These are phyloP conservation scores for Auxenochlorella protothecoides DNA, from an alignment of 139 green algal genomes.

Conservation along the genomic window DNA sequence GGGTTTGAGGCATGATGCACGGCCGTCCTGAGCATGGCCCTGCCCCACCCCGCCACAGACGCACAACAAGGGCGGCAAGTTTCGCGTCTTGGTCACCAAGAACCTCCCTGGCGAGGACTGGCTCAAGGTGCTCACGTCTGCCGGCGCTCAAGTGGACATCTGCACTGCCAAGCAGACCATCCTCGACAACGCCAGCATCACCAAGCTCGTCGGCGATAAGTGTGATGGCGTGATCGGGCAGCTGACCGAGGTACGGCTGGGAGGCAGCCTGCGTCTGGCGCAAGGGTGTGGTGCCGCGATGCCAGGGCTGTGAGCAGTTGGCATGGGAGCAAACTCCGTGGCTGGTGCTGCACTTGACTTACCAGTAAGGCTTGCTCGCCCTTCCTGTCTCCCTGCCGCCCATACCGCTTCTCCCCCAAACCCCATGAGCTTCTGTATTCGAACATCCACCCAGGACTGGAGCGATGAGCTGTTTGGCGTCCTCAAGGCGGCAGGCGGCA, in stretches of 20 bases:
- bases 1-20: too few relatives aligned
- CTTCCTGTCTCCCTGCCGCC: too few relatives aligned
- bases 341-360: too few relatives aligned
- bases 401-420: too few relatives aligned
- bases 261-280: too few relatives aligned
- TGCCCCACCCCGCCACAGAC: constrained; percentile 41
- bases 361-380: too few relatives aligned
- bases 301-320: too few relatives aligned
- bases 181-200: constrained; percentile 73
- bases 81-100: constrained; percentile 95
- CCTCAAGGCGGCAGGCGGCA: constrained; percentile 75
- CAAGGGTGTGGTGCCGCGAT: too few relatives aligned
- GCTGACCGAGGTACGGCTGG: constrained; percentile 69
- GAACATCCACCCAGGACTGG: constrained; percentile 58
- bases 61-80: constrained; percentile 66
- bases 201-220: constrained; percentile 73
- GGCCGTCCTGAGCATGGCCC: too few relatives aligned
- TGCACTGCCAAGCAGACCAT: constrained; percentile 69
- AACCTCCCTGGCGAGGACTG: constrained; percentile 82
- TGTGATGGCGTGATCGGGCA: constrained; percentile 97
- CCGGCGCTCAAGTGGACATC: constrained; percentile 59
- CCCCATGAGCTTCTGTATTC: not conserved
- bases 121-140: constrained; percentile 67
- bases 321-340: too few relatives aligned
- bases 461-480: constrained; percentile 77